Conservation (phyloP, 2,329 filamentous ascomycete species). For the Colletotrichum abscissum region DNA sequence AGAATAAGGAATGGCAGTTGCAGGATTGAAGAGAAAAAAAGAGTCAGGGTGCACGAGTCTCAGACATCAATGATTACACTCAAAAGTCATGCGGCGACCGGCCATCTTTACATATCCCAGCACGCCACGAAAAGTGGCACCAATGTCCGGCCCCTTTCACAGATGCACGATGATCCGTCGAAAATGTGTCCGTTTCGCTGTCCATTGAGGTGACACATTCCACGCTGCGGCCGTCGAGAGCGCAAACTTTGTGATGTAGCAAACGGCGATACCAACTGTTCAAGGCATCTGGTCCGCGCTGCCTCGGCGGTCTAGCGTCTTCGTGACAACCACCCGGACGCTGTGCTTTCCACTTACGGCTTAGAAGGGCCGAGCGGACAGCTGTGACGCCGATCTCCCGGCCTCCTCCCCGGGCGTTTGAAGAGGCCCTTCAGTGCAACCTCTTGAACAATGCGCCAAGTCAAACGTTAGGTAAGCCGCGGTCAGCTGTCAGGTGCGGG, state of each 20-base stretch:
- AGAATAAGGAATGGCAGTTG: background rate
- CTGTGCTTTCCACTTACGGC: conserved; percentile 25
- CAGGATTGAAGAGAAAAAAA: background rate
- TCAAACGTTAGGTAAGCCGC: background rate
- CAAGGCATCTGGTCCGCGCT: conserved; percentile 32
- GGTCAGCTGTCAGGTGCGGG: background rate
- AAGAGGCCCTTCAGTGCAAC: conserved; percentile 15
- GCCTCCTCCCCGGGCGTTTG: conserved; percentile 16
- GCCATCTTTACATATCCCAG: conserved; percentile 19
- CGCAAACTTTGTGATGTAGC: conserved; percentile 28
- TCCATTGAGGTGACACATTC: conserved; percentile 26
- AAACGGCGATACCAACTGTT: conserved; percentile 28
- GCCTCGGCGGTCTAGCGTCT: conserved; percentile 22
- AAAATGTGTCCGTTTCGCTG: conserved; percentile 11
- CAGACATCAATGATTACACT: conserved; percentile 4
- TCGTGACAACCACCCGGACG: conserved; percentile 18
- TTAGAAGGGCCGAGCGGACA: conserved; percentile 30
- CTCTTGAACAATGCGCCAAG: background rate
- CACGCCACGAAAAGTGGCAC: conserved; percentile 27
- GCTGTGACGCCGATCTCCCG: conserved; percentile 31
- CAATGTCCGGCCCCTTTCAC: background rate
- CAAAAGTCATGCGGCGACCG: conserved; percentile 17
- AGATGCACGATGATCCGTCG: conserved; percentile 10
- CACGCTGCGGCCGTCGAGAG: conserved; percentile 10
- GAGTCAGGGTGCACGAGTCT: conserved; percentile 12